phyloP scores from a whole-genome alignment of 176 grass and related monocot genomes.

The Ananas comosus region DNA sequence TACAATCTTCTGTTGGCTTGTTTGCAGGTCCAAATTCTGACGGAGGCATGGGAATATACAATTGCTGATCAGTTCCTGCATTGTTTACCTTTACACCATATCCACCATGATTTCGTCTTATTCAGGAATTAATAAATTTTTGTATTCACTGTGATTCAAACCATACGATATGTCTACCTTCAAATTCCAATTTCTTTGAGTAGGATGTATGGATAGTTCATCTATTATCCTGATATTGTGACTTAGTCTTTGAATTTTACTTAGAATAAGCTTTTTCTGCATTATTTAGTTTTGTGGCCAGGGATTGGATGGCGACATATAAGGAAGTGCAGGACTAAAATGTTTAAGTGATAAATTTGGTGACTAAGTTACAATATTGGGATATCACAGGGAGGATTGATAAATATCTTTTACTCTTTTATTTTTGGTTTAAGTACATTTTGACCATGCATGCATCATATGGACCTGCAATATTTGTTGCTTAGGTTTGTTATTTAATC shows the following conservation, averaged over 20 bases:
- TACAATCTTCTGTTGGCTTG: slow-evolving; percentile 10
- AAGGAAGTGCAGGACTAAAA: too few relatives aligned
- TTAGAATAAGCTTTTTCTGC: too few relatives aligned
- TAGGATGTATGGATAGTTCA: not conserved
- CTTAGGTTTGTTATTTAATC: too few relatives aligned
- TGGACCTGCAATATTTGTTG: not conserved
- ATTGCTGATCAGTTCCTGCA: slow-evolving; percentile 68
- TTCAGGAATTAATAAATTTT: not conserved
- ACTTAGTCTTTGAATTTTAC: not conserved
- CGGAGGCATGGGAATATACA: slow-evolving; percentile 82
- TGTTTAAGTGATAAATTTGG: too few relatives aligned
- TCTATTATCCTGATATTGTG: not conserved
- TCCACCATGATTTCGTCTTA: slow-evolving; percentile 32
- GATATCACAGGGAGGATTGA: too few relatives aligned
- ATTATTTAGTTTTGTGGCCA: too few relatives aligned
- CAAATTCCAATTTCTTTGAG: not conserved
- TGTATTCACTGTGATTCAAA: not conserved
- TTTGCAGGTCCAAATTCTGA: slow-evolving; percentile 81
- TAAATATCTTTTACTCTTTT: too few relatives aligned
- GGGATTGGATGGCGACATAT: too few relatives aligned
- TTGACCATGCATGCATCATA: too few relatives aligned
- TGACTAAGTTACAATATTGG: too few relatives aligned
- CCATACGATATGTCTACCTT: not conserved
- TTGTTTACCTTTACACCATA: slow-evolving; percentile 97
- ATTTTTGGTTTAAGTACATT: too few relatives aligned